Base-by-base conservation (phyloP, 192 early-diverging fungal species). In the Radiomyces spectabilis region DNA sequence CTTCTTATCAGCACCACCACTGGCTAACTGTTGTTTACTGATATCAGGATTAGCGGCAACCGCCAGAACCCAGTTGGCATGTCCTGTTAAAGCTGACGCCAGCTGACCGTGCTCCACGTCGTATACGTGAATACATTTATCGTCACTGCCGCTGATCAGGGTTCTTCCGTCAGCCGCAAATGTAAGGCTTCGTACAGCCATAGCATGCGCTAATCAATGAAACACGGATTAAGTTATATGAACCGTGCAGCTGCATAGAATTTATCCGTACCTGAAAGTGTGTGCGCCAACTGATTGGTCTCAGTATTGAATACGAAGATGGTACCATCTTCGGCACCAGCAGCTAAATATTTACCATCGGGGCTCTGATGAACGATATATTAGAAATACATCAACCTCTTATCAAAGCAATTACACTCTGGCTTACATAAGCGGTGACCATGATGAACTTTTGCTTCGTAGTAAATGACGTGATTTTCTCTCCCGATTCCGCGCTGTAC, bases 371-470 rank as follows among this genome's bases (percentile, higher is more conserved):
- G 10, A 8, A 47, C 4, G 29, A 47, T 27, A 44, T 7, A 44
- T n/a, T n/a, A 44, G 16, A 44, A 44, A 8, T 8, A 24, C 8
- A 6, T 15, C 5, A 44, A 8, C 16, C 5, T 44, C 42, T 10
- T 24, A 24, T 44, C 5, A 21, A 8, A 35, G 42, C 8, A 7
- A 44, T 18, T 13, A 9, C 35, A 10, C 25, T 1, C 38, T 5
- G 16, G 65, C 76, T 69, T 74, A 87, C 82, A 67, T 85, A 91
- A 21, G 88, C 89, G 25, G 87, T 65, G 41, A 75, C 80, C 81
- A 91, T 85, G n/a, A 87, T 65, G 52, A 92, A 93, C 53, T 88
- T 86, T 22, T 80, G 81, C 26, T 77, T 68, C 9, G 85, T 89
- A 27, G 83, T 74, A 24, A 91, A 75, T 0, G 71, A 65, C 16